phyloP scores from a whole-genome alignment of 495 filamentous ascomycete genomes.

The Terfezia claveryi region DNA sequence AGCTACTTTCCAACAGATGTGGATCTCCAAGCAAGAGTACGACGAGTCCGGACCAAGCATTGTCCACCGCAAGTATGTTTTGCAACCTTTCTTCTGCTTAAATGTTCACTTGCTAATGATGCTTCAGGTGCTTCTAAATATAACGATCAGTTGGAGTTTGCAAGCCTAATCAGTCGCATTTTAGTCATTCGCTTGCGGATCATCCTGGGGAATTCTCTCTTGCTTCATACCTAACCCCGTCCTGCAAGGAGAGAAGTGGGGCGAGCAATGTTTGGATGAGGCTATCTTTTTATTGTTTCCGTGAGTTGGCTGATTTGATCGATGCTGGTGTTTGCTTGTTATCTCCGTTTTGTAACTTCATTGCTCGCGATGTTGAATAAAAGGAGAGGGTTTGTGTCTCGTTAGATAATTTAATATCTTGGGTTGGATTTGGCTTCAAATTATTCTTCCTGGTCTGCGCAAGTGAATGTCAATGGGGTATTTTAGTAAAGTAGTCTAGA shows the following conservation, averaged over 20 bases:
- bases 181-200: not conserved
- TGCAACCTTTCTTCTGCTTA: not conserved
- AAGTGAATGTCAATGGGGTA: no score
- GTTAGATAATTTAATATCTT: not conserved
- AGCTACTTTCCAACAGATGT: conserved; percentile 64
- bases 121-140: not conserved
- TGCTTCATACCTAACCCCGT: not conserved
- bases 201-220: not conserved
- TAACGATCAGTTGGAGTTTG: not conserved
- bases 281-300: not conserved
- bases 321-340: not conserved
- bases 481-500: no score
- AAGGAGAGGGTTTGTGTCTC: not conserved
- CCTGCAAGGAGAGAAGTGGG: not conserved
- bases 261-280: not conserved
- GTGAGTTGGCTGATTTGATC: not conserved
- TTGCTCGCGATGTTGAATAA: not conserved
- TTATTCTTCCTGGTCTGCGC: no score
- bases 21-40: conserved; percentile 99
- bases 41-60: conserved; percentile 98
- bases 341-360: not conserved
- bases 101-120: not conserved
- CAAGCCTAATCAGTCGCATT: not conserved
- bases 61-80: conserved; percentile 69
- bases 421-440: not conserved